Evolutionary conservation across 1,284 basidiomycete species (phyloP), one percentile per base, ranked within the genome.

Genomic region (Schizophyllum commune): DNA sequence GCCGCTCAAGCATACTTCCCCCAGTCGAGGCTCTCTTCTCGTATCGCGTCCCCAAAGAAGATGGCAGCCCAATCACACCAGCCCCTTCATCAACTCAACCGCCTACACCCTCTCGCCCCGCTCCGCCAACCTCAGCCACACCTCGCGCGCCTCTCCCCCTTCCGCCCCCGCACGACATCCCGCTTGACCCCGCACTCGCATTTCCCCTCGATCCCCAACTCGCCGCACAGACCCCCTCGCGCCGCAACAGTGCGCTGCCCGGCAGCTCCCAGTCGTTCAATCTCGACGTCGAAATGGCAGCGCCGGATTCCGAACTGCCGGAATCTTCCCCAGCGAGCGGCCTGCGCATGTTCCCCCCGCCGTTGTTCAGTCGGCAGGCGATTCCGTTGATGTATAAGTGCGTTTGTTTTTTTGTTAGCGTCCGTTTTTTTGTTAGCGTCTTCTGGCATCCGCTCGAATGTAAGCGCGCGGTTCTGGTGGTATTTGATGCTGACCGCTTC

Each of bases 341-440:
- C 67, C 74, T 92, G 19, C 80, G 88, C 21, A 76, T 92, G 9
- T 85, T 92, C 63, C 91, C 93, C 33, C 92, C 93, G 1, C 92
- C 92, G 5, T 72, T 94, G 55, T 95, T 95, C 73, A 90, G 89
- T 67, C 81, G 92, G 32, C 88, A 92, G 65, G 78, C 78, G 0
- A 82, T 94, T 53, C 84, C 92, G 21, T 86, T 90, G 65, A 83
- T 82, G 58, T 95, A 94, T 76, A 88, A 86, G 92, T 92, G 58
- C 59, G 78, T 72, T 11, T 5, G 9, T 57, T 17, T 58, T 34
- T 34, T 34, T 32, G 56, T 59, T 54, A 27, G 51, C 34, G 34
- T 39, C 34, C 34, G 34, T 39, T 39, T 39, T 39, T 13, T 39
- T 39, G 7, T 6, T 13, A 39, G 9, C 59, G 11, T 19, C 8